Evolutionary conservation across 345 rosid species (phyloP).

Genomic region (Populus davidiana): DNA sequence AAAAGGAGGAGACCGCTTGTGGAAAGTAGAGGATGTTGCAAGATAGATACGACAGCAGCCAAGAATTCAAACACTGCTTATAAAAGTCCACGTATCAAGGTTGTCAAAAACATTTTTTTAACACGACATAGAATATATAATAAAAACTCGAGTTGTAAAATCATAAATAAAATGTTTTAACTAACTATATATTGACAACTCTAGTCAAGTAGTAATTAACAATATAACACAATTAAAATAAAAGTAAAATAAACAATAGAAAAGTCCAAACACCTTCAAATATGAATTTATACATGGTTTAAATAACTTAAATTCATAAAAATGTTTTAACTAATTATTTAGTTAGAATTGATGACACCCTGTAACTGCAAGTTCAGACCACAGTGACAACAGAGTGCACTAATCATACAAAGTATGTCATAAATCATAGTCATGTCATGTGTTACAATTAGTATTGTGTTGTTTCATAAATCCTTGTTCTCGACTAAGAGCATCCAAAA

Average conservation of each 20-base stretch:
- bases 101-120: no score
- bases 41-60: background rate
- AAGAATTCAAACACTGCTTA: conserved; percentile 3
- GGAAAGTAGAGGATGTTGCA: background rate
- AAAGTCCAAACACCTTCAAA: no score
- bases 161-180: no score
- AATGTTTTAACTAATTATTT: no score
- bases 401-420: background rate
- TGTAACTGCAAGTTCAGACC: background rate
- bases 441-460: background rate
- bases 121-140: no score
- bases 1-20: background rate
- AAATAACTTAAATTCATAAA: no score
- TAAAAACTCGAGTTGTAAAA: no score
- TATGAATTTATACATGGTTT: no score
- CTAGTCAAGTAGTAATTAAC: no score
- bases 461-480: background rate
- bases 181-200: no score
- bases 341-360: background rate
- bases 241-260: no score
- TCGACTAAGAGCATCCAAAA: background rate
- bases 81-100: background rate
- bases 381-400: background rate
- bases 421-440: background rate
- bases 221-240: no score